Evolutionary conservation across 306 rosid genomes (phyloP).

Genomic region (Potentilla sterilis): DNA sequence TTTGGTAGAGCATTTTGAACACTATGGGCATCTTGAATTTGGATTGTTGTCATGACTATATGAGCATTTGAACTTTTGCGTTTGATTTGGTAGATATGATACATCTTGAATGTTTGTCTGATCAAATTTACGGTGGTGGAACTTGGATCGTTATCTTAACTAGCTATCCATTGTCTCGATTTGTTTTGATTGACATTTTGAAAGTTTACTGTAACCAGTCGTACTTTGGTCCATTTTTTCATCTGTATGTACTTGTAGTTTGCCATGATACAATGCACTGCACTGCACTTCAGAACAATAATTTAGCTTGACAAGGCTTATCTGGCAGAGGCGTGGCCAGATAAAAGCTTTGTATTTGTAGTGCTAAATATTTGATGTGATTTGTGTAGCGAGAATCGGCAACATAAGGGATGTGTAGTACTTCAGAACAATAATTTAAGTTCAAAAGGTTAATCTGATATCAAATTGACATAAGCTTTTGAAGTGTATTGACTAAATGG

Average conservation of each 20-base stretch:
- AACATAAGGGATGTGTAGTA: not conserved
- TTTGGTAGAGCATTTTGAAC: too few relatives aligned
- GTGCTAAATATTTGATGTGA: not conserved
- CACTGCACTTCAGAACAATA: not conserved
- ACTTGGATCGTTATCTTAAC: not conserved
- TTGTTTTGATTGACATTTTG: not conserved
- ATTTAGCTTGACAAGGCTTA: not conserved
- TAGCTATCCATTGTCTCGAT: not conserved
- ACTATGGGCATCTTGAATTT: too few relatives aligned
- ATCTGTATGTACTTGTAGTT: not conserved
- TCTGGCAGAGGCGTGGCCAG: not conserved
- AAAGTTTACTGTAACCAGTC: too few relatives aligned
- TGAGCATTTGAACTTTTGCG: not conserved
- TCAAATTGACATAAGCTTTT: not conserved
- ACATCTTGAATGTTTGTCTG: not conserved
- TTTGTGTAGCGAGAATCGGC: not conserved
- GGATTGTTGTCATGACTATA: not conserved
- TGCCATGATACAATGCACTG: not conserved
- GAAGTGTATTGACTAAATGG: not conserved
- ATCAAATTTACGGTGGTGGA: not conserved
- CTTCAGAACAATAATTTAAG: not conserved
- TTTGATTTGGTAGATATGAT: not conserved
- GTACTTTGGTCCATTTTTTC: not conserved
- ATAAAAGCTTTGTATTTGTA: not conserved
- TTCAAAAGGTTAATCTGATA: not conserved